Percentiles rank a stretch among this genome's conserved stretches.
Conservation (phyloP, 1,284 basidiomycete species). For the Marasmius oreades region DNA sequence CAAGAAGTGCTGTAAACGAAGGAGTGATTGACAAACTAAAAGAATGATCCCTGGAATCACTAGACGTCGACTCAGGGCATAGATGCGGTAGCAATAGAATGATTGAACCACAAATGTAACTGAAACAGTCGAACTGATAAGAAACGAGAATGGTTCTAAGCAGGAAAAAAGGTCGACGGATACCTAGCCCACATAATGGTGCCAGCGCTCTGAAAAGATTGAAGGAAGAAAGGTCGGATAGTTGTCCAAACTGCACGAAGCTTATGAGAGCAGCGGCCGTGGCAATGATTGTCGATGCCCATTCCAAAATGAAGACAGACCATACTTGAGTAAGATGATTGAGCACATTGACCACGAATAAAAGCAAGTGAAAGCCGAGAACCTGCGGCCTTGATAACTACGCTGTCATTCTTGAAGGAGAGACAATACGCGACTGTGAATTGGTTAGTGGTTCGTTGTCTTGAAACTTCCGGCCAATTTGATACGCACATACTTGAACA, state of each 20-base stretch:
- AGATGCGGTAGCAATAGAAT: neutral
- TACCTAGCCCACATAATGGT: constrained; percentile 1
- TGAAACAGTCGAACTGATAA: neutral
- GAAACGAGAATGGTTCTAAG: neutral
- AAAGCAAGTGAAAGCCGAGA: neutral
- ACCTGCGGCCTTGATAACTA: neutral
- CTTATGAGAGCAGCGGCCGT: neutral
- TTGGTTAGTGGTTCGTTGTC: neutral
- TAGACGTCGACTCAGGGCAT: neutral
- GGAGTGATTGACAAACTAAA: neutral
- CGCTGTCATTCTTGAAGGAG: neutral
- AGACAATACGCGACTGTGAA: neutral
- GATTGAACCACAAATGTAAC: neutral
- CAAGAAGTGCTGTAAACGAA: neutral
- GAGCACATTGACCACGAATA: no score
- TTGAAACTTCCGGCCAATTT: neutral
- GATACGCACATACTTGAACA: neutral
- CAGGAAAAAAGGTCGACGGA: no score
- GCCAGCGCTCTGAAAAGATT: neutral
- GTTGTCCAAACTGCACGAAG: neutral
- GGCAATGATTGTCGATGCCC: neutral
- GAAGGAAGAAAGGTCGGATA: neutral
- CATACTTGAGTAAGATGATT: neutral
- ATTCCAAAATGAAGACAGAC: neutral
- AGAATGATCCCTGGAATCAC: neutral